A percentile compares a stretch with the other conserved stretches of the same genome.
These are phyloP conservation scores for Diaporthe citriasiana DNA, from an alignment of 2,329 filamentous ascomycete genomes.

Conservation along the genomic window DNA sequence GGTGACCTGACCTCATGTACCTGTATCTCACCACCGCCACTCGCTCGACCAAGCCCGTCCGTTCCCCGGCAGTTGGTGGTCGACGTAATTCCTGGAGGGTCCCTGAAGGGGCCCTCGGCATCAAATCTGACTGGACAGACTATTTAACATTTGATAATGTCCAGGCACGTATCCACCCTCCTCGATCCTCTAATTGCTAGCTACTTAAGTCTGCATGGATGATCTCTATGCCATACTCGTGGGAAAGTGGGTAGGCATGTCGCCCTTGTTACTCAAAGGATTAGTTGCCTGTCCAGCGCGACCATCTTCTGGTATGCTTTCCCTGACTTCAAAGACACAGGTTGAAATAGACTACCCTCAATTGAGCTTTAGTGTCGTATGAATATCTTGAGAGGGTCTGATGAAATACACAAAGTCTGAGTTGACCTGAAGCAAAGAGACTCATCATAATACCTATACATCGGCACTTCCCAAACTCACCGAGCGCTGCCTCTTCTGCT, in stretches of 20 bases:
- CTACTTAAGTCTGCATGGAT: not conserved
- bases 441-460: not conserved
- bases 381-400: not conserved
- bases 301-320: not conserved
- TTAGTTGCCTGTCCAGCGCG: not conserved
- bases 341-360: not conserved
- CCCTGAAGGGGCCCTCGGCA: not conserved
- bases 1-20: slow-evolving; percentile 19
- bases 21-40: slow-evolving; percentile 8
- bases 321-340: no score
- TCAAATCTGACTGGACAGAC: slow-evolving; percentile 1
- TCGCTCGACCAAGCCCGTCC: not conserved
- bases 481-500: not conserved
- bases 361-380: no score
- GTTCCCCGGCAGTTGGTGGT: not conserved
- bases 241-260: not conserved
- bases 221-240: not conserved
- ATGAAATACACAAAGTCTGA: not conserved
- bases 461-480: not conserved
- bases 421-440: not conserved
- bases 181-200: no score
- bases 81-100: slow-evolving; percentile 4
- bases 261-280: not conserved
- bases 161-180: not conserved
- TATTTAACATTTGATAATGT: not conserved